Evolutionary conservation across 2,329 filamentous ascomycete species (phyloP), one percentile per base, ranked within the genome.

Genomic region (Hymenoscyphus infarciens): DNA sequence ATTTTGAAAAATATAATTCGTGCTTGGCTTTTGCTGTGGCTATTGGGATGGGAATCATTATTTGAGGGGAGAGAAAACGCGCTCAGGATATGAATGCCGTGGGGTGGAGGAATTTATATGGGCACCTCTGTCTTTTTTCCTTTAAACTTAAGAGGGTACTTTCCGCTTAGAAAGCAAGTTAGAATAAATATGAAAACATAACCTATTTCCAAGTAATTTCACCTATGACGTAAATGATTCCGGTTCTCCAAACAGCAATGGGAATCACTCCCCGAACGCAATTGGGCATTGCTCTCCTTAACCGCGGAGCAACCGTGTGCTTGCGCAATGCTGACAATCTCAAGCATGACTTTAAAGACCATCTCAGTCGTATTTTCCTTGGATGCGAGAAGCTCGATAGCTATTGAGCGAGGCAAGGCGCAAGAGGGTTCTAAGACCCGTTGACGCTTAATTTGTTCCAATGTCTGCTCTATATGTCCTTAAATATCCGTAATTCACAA

Each of bases 201-300:
- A 31, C 29, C 29, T 31, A 5, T 31, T 31, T 31, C 29, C 7
- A 31, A 8, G 29, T 31, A 31, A 6, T 31, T 31, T 31, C 5
- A 8, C 29, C 29, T 31, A 31, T 31, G 7, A 31, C 29, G 29
- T 31, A 31, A 31, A 31, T 27, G 29, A 31, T 31, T 3, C 29
- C 29, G 29, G 29, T 31, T 31, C 29, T 31, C 29, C 29, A 31
- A 31, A 31, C 29, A 31, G 29, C 7, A 35, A 2, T 35, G 33
- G 33, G 33, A 35, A 35, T 35, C 10, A 35, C 33, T 35, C 13
- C 13, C 29, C 29, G 29, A 31, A n/a, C n/a, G n/a, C n/a, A 97
- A 80, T 54, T 86, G 88, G n/a, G 89, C 87, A 55, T 97, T 81
- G 1, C 93, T 92, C 73, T 96, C 90, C 66, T 96, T 90, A 57